A percentile compares a stretch with the other conserved stretches of the same genome.
Evolutionary conservation across 495 filamentous ascomycete genomes (phyloP).

Genomic region (Clohesyomyces aquaticus): DNA sequence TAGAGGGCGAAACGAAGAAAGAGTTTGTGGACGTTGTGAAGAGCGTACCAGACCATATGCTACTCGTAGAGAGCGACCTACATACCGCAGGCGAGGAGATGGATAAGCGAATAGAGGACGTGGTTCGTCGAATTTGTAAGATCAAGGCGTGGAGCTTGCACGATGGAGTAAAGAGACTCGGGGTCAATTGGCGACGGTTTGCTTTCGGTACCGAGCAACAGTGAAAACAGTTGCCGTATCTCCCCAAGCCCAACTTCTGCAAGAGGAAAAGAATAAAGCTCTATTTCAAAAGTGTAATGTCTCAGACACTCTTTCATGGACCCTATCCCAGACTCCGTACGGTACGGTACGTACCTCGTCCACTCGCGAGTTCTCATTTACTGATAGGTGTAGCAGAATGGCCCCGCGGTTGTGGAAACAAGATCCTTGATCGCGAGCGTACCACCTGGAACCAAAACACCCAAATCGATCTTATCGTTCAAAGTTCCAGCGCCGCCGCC

Average conservation of each 20-base stretch:
- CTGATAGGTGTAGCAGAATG: conserved; percentile 17
- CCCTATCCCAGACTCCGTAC: too few species aligned
- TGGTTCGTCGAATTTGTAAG: conserved; percentile 70
- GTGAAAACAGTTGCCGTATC: too few species aligned
- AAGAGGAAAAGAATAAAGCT: too few species aligned
- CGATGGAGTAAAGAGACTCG: conserved; percentile 70
- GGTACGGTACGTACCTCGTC: too few species aligned
- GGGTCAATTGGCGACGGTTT: conserved; percentile 79
- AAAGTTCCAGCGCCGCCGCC: neutral
- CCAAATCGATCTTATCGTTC: conserved; percentile 7
- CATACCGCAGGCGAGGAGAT: conserved; percentile 82
- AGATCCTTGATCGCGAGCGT: conserved; percentile 13
- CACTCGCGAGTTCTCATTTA: too few species aligned
- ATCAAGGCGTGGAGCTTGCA: conserved; percentile 78
- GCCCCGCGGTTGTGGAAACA: conserved; percentile 12
- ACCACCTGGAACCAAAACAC: neutral
- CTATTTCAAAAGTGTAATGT: too few species aligned
- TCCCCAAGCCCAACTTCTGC: too few species aligned
- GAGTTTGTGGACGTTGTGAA: conserved; percentile 69
- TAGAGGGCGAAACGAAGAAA: conserved; percentile 51
- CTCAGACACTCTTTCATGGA: too few species aligned
- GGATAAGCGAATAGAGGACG: conserved; percentile 76
- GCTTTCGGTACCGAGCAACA: conserved; percentile 62
- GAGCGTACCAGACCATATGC: conserved; percentile 71
- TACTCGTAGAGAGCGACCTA: conserved; percentile 89